Evolutionary conservation across 1,284 basidiomycete species (phyloP).

Genomic region (Butyriboletus appendiculatus): DNA sequence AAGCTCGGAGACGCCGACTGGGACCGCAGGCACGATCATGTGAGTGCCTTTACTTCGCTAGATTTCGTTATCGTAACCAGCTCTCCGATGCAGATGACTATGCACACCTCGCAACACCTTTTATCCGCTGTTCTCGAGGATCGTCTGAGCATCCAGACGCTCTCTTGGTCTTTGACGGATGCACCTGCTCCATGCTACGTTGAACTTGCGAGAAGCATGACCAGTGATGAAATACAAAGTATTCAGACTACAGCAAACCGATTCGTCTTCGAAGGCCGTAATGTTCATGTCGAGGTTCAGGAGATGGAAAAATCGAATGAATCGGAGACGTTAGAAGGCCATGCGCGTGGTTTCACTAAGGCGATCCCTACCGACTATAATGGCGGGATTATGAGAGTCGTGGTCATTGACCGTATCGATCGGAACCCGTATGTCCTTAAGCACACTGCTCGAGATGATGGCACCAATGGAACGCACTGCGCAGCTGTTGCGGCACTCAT

Average conservation of each 20-base stretch:
- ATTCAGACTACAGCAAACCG: constrained; percentile 71
- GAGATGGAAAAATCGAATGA: constrained; percentile 53
- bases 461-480: not conserved
- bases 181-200: constrained; percentile 73
- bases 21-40: constrained; percentile 77
- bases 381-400: constrained; percentile 77
- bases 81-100: constrained; percentile 59
- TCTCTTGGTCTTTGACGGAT: constrained; percentile 80
- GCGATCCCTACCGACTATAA: constrained; percentile 70
- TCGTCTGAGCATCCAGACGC: constrained; percentile 67
- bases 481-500: constrained; percentile 87
- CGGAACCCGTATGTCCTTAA: constrained; percentile 64
- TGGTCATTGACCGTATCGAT: constrained; percentile 81
- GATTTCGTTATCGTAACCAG: not conserved
- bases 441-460: constrained; percentile 1
- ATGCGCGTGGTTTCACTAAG: constrained; percentile 52
- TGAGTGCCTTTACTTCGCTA: constrained; percentile 37
- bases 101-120: constrained; percentile 84
- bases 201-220: constrained; percentile 73
- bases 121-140: constrained; percentile 81
- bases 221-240: constrained; percentile 58
- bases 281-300: constrained; percentile 66
- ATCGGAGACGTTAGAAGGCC: constrained; percentile 41
- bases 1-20: constrained; percentile 63
- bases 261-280: constrained; percentile 63